Evolutionary conservation across 1,284 basidiomycete species (phyloP).

Genomic region (Tausonia pullulans): DNA sequence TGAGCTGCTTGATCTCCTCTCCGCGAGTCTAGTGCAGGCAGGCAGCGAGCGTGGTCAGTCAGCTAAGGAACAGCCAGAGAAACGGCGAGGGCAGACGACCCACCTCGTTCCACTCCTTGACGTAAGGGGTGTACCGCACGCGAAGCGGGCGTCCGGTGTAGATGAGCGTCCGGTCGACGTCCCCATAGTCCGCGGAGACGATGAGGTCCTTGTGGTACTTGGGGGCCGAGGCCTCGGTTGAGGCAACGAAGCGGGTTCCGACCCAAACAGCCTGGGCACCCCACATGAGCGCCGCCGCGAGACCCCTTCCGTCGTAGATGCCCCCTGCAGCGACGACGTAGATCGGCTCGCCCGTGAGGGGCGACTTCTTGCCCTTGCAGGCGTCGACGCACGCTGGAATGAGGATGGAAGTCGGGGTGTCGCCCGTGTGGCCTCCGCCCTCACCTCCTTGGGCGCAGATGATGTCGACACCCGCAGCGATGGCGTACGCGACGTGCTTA

Average conservation of each 20-base stretch:
- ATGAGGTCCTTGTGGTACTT: conserved; percentile 66
- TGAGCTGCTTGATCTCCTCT: conserved; percentile 62
- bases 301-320: conserved; percentile 68
- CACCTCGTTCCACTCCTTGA: conserved; percentile 51
- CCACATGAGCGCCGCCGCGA: conserved; percentile 75
- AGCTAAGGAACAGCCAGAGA: conserved; percentile 14
- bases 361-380: conserved; percentile 58
- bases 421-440: conserved; percentile 55
- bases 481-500: conserved; percentile 70
- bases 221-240: conserved; percentile 56
- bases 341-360: conserved; percentile 63
- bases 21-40: conserved; percentile 43
- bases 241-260: conserved; percentile 35
- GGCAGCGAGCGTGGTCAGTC: too few relatives aligned
- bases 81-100: conserved; percentile 20
- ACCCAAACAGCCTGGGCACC: conserved; percentile 77
- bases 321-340: conserved; percentile 77
- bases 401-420: conserved; percentile 53
- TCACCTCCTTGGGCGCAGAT: conserved; percentile 77
- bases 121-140: conserved; percentile 66
- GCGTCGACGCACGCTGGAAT: conserved; percentile 78
- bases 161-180: conserved; percentile 62
- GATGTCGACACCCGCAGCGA: conserved; percentile 68
- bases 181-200: conserved; percentile 31
- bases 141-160: conserved; percentile 72